phyloP scores from a whole-genome alignment of 2,329 filamentous ascomycete genomes.

The Dactylellina sp. region DNA sequence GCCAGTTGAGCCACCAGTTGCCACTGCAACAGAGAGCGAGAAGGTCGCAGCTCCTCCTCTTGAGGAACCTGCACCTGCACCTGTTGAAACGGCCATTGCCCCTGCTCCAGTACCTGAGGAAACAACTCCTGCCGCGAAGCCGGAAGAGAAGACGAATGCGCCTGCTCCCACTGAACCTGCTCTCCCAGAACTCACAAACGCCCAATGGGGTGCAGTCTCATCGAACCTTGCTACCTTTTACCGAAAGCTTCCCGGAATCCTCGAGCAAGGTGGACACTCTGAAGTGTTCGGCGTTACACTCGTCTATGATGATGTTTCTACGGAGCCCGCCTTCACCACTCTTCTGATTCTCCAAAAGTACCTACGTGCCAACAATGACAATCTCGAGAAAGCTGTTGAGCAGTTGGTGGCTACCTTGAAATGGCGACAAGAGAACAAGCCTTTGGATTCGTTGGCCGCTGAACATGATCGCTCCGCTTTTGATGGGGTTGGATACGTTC shows the following conservation, averaged over 20 bases:
- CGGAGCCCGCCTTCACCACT: conserved; percentile 32
- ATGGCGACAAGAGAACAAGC: conserved; percentile 83
- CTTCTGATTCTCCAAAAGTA: conserved; percentile 84
- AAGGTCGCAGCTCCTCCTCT: conserved; percentile 32
- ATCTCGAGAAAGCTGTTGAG: conserved; percentile 77
- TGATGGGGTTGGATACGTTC: conserved; percentile 81
- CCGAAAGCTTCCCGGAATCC: conserved; percentile 70
- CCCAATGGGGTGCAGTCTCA: conserved; percentile 46
- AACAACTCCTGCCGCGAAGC: conserved; percentile 3
- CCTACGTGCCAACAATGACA: conserved; percentile 85
- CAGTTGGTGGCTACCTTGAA: conserved; percentile 83
- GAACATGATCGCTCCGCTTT: conserved; percentile 79
- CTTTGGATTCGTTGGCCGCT: conserved; percentile 72
- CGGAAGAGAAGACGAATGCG: conserved; percentile 11
- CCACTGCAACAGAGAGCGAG: conserved; percentile 28
- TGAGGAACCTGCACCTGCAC: conserved; percentile 27
- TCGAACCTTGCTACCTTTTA: conserved; percentile 70
- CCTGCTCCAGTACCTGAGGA: conserved; percentile 13
- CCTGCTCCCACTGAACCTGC: conserved; percentile 18
- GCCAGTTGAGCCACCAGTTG: conserved; percentile 22
- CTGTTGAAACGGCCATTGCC: conserved; percentile 13
- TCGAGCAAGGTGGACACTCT: conserved; percentile 68
- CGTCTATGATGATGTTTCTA: conserved; percentile 59
- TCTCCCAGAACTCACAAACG: conserved; percentile 35
- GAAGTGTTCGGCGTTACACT: conserved; percentile 92